These are phyloP conservation scores for Ceraceosorus guamensis DNA, from an alignment of 1,284 basidiomycete genomes.

Conservation along the genomic window DNA sequence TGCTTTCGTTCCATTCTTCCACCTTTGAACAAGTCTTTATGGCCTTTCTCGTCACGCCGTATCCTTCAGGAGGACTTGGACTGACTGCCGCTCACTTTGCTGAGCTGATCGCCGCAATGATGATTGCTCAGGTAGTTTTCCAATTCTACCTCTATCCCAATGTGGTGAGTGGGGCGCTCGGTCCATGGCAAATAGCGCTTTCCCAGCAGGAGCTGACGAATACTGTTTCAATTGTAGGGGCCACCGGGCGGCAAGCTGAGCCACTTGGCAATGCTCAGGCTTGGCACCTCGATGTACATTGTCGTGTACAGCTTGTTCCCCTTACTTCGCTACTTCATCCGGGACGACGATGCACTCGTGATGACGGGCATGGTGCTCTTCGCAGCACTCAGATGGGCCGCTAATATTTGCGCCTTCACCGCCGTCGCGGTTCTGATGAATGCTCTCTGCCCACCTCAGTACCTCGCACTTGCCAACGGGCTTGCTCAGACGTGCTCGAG, in stretches of 20 bases:
- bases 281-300: conserved; percentile 28
- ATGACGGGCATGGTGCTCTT: conserved; percentile 51
- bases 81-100: conserved; percentile 48
- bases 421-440: conserved; percentile 47
- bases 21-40: conserved; percentile 49
- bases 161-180: not conserved
- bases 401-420: conserved; percentile 49
- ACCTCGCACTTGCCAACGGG: conserved; percentile 50
- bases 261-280: conserved; percentile 44
- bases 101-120: conserved; percentile 46
- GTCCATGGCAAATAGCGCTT: not conserved
- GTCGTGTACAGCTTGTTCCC: conserved; percentile 39
- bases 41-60: conserved; percentile 47
- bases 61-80: conserved; percentile 40
- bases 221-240: conserved; percentile 66
- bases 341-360: conserved; percentile 49
- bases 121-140: conserved; percentile 37
- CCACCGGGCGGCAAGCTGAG: conserved; percentile 34
- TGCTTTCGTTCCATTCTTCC: conserved; percentile 44
- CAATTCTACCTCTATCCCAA: conserved; percentile 26
- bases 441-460: conserved; percentile 50
- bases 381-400: conserved; percentile 47
- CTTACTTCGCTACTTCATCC: conserved; percentile 52
- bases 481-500: conserved; percentile 50
- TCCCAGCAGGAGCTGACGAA: not conserved